Base-by-base conservation (phyloP, 768 basidiomycete species). In the Kwoniella sp. region DNA sequence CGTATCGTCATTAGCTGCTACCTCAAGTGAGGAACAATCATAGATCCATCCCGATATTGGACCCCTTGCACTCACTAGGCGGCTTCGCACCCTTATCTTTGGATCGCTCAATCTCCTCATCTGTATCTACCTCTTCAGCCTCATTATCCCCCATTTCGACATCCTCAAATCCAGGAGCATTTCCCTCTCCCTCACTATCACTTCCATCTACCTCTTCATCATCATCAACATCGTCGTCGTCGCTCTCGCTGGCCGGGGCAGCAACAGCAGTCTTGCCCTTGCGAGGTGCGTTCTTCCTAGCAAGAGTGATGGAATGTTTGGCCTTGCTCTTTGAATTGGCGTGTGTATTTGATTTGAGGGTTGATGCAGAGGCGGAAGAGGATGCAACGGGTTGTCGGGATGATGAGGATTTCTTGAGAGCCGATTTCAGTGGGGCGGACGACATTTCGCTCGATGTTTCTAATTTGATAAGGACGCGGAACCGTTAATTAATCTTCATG, bases 31-130 rank as follows among this genome's bases (percentile, higher is more conserved):
- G n/a, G n/a, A n/a, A n/a, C n/a, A n/a, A n/a, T n/a, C n/a, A n/a
- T n/a, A n/a, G n/a, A n/a, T n/a, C n/a, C n/a, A n/a, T n/a, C n/a
- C n/a, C n/a, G n/a, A n/a, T n/a, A n/a, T n/a, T n/a, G 33, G 17
- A 19, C 26, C 25, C n/a, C n/a, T n/a, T 53, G 8, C 4, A 25
- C 55, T 56, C 40, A 37, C 22, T 25, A 19, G 33, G 30, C 36
- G 33, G 72, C 22, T 69, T 71, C 55, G 67, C 74, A 27, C 64
- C 70, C 21, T 64, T 70, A 27, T 59, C 59, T 49, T 79, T 68
- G 44, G 62, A 68, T 40, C 59, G 58, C 53, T 75, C 77, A 58
- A 78, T 77, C 69, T 78, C 77, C 30, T 78, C 77, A 40, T 75
- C 77, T 26, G 77, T 78, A 65, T 68, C 61, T 44, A 63, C 5